Evolutionary conservation across 2,329 filamentous ascomycete genomes (phyloP), one percentile per base, ranked within the genome.

Genomic region (Neofusicoccum cordaticola): DNA sequence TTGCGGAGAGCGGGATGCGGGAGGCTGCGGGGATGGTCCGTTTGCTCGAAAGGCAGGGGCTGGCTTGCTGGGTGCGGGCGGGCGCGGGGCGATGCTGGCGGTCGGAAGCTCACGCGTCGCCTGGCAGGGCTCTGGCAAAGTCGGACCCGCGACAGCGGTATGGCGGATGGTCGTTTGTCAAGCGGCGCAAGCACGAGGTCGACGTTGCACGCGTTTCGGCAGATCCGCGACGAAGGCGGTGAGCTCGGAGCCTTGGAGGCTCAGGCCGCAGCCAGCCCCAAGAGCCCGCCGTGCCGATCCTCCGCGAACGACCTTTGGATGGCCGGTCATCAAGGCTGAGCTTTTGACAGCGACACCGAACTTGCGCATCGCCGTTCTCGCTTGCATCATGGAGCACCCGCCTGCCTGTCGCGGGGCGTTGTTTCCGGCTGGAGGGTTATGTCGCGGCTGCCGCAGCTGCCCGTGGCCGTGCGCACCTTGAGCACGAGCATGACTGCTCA

Each of bases 181-280:
- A 60, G 56, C 56, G 42, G 56, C 42, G 31, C 56, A 60, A 60
- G 56, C 56, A 60, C 41, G 56, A 60, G 56, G 56, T 60, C 31
- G 56, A 47, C 42, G 56, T 60, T 60, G 56, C 56, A 60, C 56
- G 56, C 56, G 56, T 60, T 47, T 60, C 56, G 56, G 56, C 42
- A 60, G 56, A 60, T 60, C 56, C 41, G 41, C 41, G 53, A 31
- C 56, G 50, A 37, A 31, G 56, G 56, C 42, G 56, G 56, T 60
- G 56, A 48, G 44, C 3, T 15, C 37, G 35, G 19, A 15, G 37
- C 37, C 11, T 3, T n/a, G 47, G 47, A 51, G 47, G 19, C 53
- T 35, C 53, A 22, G 34, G 27, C 31, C 56, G 9, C 22, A 7
- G 3, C 19, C 39, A 34, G 53, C 19, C 39, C 53, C 22, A 42